Evolutionary conservation across 176 grass and related monocot species (phyloP), one percentile per base, ranked within the genome.

Genomic region (Eragrostis nindensis): DNA sequence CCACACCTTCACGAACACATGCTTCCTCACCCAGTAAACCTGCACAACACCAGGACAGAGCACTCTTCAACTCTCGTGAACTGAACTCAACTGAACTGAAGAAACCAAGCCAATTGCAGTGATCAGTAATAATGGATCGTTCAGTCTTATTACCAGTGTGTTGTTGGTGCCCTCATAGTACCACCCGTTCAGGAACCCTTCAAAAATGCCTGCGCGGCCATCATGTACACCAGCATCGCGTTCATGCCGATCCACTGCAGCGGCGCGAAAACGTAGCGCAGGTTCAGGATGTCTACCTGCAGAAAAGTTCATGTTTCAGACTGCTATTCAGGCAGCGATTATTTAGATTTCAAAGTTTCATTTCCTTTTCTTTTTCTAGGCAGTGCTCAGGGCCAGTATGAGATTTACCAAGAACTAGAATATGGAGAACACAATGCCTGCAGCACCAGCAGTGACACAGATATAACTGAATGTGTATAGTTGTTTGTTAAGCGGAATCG

Each of bases 161-260:
- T 94, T 98, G 80, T 98, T 98, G 54, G 92, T 74, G 75, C 87
- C 71, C 65, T 89, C 86, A 54, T 98, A 94, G 69, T 92, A 98
- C 95, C 95, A 98, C 8, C 95, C 95, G 68, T 94, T 98, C 21
- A 98, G 85, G 84, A 98, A 98, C 9, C 95, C 90, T 74, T 98
- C 95, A n/a, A 98, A 98, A 70, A 98, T 89, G 74, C 95, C 95
- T 59, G 39, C 95, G 95, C 95, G 0, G 92, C 95, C 95, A 98
- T 98, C 57, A 98, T 90, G 84, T 94, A 98, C 40, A 98, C 92
- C 3, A 98, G 90, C 95, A 98, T 98, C 3, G 95, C 95, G 47
- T 98, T 98, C 95, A 87, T 94, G 66, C 95, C 95, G 70, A 92
- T 91, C 95, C 95, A 98, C 16, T 85, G 83, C 66, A 94, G 59